Conservation (phyloP, 306 rosid genomes). For the barrel medic (Medicago truncatula) region DNA sequence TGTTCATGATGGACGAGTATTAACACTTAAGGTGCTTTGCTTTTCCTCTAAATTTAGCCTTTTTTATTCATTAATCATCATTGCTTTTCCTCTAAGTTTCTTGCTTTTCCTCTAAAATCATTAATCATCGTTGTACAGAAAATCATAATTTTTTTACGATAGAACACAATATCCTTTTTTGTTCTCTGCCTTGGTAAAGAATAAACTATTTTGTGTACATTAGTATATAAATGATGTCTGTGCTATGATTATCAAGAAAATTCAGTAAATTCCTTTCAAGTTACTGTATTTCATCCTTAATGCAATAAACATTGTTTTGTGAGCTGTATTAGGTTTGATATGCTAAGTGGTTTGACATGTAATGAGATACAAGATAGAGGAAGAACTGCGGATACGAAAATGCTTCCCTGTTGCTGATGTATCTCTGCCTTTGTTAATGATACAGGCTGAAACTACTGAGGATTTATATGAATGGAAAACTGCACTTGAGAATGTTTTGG, state of each 20-base stretch:
- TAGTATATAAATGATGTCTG: background rate
- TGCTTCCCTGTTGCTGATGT: slow-evolving; percentile 40
- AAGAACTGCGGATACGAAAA: slow-evolving; percentile 21
- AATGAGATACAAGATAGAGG: slow-evolving; percentile 31
- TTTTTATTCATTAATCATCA: background rate
- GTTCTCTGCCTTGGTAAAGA: slow-evolving; percentile 23
- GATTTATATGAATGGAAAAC: slow-evolving; percentile 95
- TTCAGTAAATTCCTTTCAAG: slow-evolving; percentile 9
- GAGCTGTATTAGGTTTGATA: slow-evolving; percentile 1
- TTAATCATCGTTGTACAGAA: no score
- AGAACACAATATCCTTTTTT: background rate
- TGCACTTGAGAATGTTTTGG: slow-evolving; percentile 91
- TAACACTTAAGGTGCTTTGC: slow-evolving; percentile 87
- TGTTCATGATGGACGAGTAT: slow-evolving; percentile 88
- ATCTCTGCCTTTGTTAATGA: slow-evolving; percentile 37
- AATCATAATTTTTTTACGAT: no score
- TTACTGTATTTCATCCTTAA: slow-evolving; percentile 3
- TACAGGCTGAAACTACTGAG: slow-evolving; percentile 88
- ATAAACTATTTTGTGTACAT: slow-evolving; percentile 9
- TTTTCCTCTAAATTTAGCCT: slow-evolving; percentile 14
- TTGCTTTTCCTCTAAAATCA: no score
- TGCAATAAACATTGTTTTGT: slow-evolving; percentile 8
- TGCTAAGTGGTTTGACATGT: slow-evolving; percentile 26
- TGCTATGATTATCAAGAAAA: background rate
- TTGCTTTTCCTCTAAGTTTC: no score